Percentiles rank a stretch among this genome's conserved stretches.
Conservation (phyloP, 2,329 filamentous ascomycete genomes). For the Penicillium sp. region DNA sequence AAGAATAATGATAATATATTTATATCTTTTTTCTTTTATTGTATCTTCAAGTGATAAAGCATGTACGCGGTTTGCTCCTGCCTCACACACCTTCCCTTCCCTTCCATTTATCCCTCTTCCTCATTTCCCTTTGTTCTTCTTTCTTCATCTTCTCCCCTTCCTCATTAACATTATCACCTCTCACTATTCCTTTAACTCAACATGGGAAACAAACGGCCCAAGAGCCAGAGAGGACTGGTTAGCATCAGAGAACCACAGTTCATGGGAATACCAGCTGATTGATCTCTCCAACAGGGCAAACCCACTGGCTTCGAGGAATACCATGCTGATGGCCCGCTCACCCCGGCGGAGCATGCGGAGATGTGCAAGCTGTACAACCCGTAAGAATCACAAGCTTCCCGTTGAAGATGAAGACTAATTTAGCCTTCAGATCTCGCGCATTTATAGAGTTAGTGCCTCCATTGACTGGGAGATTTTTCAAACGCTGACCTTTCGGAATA, state of each 20-base stretch:
- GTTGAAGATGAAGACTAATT: background rate
- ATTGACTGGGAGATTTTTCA: background rate
- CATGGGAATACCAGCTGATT: background rate
- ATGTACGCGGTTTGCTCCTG: background rate
- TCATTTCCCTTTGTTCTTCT: background rate
- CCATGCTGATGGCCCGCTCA: conserved; percentile 79
- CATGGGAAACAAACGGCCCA: background rate
- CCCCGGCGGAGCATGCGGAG: conserved; percentile 67
- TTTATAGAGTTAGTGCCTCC: conserved; percentile 60
- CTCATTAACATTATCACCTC: background rate
- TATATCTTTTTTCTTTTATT: too few relatives aligned
- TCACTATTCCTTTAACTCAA: background rate
- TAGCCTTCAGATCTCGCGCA: conserved; percentile 39
- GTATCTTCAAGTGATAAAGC: too few relatives aligned
- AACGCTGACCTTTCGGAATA: conserved; percentile 37
- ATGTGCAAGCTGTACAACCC: conserved; percentile 71
- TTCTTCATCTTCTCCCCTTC: background rate
- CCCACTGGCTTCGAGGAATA: conserved; percentile 78
- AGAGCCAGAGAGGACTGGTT: background rate
- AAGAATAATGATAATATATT: too few relatives aligned
- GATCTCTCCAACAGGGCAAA: conserved; percentile 39
- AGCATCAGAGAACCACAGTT: background rate
- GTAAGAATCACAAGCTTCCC: conserved; percentile 49
- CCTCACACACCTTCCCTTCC: background rate
- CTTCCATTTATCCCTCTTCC: too few relatives aligned